Evolutionary conservation across 1,284 basidiomycete species (phyloP), one percentile per base, ranked within the genome.

Genomic region (Trichosporon inkin): DNA sequence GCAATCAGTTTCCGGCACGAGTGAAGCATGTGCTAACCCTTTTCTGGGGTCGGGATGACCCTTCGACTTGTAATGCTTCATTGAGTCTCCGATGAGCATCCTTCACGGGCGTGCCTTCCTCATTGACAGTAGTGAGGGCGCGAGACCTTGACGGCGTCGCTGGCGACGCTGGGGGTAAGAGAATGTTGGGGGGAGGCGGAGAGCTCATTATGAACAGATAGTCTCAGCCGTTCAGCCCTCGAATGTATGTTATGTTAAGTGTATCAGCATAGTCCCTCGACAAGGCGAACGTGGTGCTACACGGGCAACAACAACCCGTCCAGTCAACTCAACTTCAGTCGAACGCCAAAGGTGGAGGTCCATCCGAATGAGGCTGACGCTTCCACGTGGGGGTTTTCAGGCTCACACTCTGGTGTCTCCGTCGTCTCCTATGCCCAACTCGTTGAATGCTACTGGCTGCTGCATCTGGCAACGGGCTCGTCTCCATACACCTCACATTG

Each of bases 371-470:
- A n/a, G 19, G 22, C 36, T 47, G 54, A 28, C 40, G 14, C 17
- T 19, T 17, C 1, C 17, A 10, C 24, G n/a, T 22, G 44, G 44
- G 44, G 28, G 22, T 41, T 60, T 58, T 62, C 66, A 65, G 63
- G 47, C 59, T 62, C 49, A 62, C 37, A 37, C 41, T 55, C 61
- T 52, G 28, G 28, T 32, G 28, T 32, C 28, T 20, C 38, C 32
- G 6, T 28, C 37, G 13, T 36, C 35, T 44, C 38, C 19, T 60
- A 35, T 10, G 13, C 36, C 16, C 57, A 52, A 39, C 52, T 17
- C 10, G 34, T 19, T 40, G 37, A 28, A 53, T 35, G 38, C 37
- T 36, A 20, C n/a, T 49, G 44, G 44, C 44, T 49, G 16, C 16
- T 14, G n/a, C 13, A 13, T 13, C 13, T 49, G 28, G 28, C 6